Conservation (phyloP, 768 basidiomycete genomes). For the Ramaria sp. region DNA sequence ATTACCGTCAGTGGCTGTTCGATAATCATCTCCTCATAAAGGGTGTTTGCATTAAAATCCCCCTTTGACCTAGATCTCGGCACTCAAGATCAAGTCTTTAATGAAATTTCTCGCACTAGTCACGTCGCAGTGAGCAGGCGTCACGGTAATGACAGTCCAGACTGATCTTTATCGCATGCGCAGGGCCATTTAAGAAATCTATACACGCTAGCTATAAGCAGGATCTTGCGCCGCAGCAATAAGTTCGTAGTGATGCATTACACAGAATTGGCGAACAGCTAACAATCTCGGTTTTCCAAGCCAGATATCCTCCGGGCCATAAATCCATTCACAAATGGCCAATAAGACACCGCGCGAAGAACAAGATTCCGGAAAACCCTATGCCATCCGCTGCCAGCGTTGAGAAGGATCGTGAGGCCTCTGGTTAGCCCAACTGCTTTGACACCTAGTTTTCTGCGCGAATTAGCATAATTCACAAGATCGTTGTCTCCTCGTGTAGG, state of each 20-base stretch:
- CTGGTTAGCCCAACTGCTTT: constrained; percentile 33
- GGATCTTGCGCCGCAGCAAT: not conserved
- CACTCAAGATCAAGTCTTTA: no score
- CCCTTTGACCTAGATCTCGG: no score
- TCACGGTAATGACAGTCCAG: no score
- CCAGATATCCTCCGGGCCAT: constrained; percentile 3
- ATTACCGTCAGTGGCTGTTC: no score
- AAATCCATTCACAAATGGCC: not conserved
- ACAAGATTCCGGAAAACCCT: not conserved
- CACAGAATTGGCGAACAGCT: not conserved
- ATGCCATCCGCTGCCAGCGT: not conserved
- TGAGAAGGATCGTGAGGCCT: constrained; percentile 16
- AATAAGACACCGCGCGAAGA: not conserved
- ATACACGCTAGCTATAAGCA: no score
- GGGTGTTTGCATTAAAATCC: no score
- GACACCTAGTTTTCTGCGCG: constrained; percentile 30
- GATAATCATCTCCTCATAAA: no score
- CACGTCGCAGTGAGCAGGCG: no score
- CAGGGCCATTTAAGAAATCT: no score
- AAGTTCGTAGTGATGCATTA: no score
- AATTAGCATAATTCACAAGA: constrained; percentile 25
- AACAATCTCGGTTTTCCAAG: not conserved
- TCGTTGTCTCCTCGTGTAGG: constrained; percentile 8
- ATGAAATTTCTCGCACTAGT: no score
- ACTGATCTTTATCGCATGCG: no score